phyloP scores from a whole-genome alignment of 169 alveolate genomes.

The Neospora caninum region DNA sequence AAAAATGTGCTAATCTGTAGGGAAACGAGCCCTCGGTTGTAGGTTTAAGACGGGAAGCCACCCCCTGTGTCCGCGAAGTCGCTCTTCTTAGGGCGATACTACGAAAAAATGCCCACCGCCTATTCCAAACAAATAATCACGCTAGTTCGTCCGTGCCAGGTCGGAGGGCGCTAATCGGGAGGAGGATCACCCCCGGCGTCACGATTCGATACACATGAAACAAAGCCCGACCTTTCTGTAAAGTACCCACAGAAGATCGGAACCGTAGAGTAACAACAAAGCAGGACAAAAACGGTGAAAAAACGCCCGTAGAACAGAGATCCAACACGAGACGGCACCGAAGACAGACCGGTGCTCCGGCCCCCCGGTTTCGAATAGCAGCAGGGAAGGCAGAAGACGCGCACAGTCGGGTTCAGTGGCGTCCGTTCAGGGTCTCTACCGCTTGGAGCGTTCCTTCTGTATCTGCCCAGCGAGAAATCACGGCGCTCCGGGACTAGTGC shows the following conservation, averaged over 20 bases:
- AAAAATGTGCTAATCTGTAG: not conserved
- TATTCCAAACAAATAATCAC: not conserved
- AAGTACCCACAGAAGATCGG: not conserved
- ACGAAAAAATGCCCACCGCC: not conserved
- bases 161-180: not conserved
- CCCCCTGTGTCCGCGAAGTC: conserved; percentile 14
- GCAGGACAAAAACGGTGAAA: not conserved
- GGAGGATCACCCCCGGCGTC: not conserved
- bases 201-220: not conserved
- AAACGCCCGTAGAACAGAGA: not conserved
- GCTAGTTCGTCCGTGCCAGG: conserved; percentile 9
- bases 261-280: not conserved
- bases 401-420: not conserved
- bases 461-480: not conserved
- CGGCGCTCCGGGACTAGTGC: not conserved
- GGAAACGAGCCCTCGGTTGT: not conserved
- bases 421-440: no score
- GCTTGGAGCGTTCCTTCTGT: no score
- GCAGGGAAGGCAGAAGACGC: not conserved
- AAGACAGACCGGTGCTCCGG: not conserved
- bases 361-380: not conserved
- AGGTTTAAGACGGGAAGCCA: not conserved
- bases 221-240: not conserved
- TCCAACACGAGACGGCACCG: not conserved
- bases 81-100: conserved; percentile 2